Percentiles rank a stretch among this genome's conserved stretches.
These are phyloP conservation scores for Tetrahymena thermophila DNA, from an alignment of 73 alveolate species.

Conservation along the genomic window DNA sequence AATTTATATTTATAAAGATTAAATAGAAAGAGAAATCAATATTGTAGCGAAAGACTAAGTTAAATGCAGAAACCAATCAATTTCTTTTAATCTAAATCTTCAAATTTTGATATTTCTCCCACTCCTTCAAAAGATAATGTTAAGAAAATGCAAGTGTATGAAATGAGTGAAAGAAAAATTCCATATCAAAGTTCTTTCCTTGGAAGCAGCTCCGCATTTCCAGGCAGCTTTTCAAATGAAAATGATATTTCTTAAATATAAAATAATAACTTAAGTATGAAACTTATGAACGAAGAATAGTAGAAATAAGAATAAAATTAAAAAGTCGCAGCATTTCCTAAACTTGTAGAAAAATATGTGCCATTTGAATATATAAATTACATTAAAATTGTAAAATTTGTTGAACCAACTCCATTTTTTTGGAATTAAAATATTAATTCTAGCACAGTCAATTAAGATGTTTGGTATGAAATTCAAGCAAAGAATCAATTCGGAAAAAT, in stretches of 20 bases:
- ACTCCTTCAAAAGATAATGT: background rate
- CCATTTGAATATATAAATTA: background rate
- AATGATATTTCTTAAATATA: background rate
- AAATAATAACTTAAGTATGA: background rate
- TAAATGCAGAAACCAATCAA: background rate
- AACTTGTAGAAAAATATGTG: background rate
- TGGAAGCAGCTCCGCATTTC: background rate
- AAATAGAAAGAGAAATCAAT: background rate
- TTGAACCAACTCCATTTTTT: background rate
- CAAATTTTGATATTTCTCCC: background rate
- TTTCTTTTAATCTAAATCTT: background rate
- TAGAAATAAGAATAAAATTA: background rate
- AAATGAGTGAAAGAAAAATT: background rate
- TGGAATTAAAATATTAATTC: background rate
- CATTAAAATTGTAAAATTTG: background rate
- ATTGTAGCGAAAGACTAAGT: background rate
- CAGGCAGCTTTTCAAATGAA: background rate
- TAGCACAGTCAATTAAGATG: background rate
- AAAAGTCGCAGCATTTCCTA: background rate
- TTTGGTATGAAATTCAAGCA: background rate
- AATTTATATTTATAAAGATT: background rate
- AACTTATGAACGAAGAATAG: background rate
- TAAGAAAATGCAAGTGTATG: background rate
- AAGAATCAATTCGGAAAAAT: background rate
- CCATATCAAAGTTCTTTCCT: background rate